A percentile compares a stretch with the other conserved stretches of the same genome.
Conservation (phyloP, 257 asterid species). For the Gentiana straminea region DNA sequence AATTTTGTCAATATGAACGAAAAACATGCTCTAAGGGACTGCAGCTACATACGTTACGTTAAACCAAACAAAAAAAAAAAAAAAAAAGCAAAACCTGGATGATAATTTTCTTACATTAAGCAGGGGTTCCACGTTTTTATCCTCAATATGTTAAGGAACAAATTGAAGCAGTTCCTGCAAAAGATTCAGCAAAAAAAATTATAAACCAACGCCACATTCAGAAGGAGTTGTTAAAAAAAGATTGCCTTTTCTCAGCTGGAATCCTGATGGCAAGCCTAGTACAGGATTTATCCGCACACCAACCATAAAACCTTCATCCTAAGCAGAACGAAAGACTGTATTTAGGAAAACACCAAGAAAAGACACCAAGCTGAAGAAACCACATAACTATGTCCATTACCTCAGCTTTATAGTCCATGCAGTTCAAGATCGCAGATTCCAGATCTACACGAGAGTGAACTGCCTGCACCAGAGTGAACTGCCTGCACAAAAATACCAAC, state of each 20-base stretch:
- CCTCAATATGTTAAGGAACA: constrained; percentile 71
- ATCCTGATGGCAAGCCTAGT: constrained; percentile 90
- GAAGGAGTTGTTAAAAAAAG: constrained; percentile 10
- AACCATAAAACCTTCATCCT: constrained; percentile 99
- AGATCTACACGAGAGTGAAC: constrained; percentile 99
- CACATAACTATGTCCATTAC: constrained; percentile 28
- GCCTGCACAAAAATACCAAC: too few relatives aligned
- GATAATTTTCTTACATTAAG: constrained; percentile 75
- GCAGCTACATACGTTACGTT: too few relatives aligned
- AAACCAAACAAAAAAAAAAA: too few relatives aligned
- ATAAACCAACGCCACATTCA: neutral
- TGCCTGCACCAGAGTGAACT: too few relatives aligned
- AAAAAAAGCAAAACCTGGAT: too few relatives aligned
- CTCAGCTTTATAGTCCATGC: constrained; percentile 88
- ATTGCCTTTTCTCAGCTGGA: too few relatives aligned
- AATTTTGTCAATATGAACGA: too few relatives aligned
- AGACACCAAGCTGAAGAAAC: constrained; percentile 3
- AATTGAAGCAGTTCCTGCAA: constrained; percentile 77
- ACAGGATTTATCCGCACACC: too few relatives aligned
- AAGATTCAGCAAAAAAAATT: constrained; percentile 11
- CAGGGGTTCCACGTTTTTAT: constrained; percentile 77
- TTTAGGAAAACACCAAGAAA: constrained; percentile 11
- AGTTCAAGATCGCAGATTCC: constrained; percentile 83
- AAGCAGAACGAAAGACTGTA: constrained; percentile 14
- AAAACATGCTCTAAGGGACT: too few relatives aligned